phyloP scores from a whole-genome alignment of 345 rosid species.

The Gossypioides kirkii region DNA sequence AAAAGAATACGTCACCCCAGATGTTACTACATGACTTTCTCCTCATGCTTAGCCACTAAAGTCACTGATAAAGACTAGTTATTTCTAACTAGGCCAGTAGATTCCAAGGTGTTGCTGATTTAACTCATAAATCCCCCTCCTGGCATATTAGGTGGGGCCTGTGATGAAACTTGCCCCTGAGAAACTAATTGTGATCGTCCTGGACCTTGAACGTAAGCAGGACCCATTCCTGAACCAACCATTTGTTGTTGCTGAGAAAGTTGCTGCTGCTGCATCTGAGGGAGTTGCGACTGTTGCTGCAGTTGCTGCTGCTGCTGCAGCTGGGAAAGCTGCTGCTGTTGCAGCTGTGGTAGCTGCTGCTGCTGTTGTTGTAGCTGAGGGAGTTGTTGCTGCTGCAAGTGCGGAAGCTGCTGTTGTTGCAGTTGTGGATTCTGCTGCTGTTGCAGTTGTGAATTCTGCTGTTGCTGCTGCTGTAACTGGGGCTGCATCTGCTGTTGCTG shows the following conservation, averaged over 20 bases:
- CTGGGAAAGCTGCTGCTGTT: constrained; percentile 26
- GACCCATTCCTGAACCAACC: constrained; percentile 73
- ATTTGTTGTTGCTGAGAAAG: constrained; percentile 58
- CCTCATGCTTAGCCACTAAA: neutral
- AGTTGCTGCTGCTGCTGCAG: constrained; percentile 14
- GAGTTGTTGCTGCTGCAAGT: constrained; percentile 28
- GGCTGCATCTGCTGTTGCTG: constrained; percentile 24
- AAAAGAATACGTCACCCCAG: neutral
- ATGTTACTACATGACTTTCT: neutral
- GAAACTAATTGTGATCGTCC: constrained; percentile 53
- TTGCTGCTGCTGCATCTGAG: constrained; percentile 33
- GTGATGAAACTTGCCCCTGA: constrained; percentile 65
- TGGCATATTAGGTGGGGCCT: constrained; percentile 61
- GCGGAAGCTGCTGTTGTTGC: constrained; percentile 36
- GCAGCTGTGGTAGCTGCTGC: constrained; percentile 30
- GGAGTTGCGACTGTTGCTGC: constrained; percentile 21
- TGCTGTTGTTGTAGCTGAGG: constrained; percentile 33
- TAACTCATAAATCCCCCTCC: constrained; percentile 61
- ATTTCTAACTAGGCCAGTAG: neutral
- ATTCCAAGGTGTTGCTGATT: neutral
- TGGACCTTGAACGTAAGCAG: constrained; percentile 68
- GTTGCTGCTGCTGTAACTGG: constrained; percentile 33
- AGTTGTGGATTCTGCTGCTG: neutral
- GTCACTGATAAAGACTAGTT: neutral
- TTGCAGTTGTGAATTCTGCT: constrained; percentile 8